A percentile compares a stretch with the other conserved stretches of the same genome.
These are phyloP conservation scores for Mycena vulgaris DNA, from an alignment of 768 basidiomycete species.

Conservation along the genomic window DNA sequence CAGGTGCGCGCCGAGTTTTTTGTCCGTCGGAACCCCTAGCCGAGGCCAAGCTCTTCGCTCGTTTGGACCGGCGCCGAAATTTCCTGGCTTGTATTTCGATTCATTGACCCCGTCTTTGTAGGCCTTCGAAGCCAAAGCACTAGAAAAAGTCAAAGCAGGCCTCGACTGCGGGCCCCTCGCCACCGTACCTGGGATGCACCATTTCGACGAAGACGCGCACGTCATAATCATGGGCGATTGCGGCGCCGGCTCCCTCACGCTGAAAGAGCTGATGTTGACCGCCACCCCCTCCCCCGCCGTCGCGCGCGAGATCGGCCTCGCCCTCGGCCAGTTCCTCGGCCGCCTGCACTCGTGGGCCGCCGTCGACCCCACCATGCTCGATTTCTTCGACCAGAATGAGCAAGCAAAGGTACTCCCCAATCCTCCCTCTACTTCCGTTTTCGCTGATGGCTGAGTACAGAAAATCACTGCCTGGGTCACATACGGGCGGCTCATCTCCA, in stretches of 20 bases:
- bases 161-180: conserved; percentile 44
- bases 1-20: conserved; percentile 55
- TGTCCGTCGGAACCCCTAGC: no score
- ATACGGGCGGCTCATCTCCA: conserved; percentile 60
- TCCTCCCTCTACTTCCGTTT: neutral
- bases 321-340: conserved; percentile 69
- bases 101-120: neutral
- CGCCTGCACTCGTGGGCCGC: conserved; percentile 66
- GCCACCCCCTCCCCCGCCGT: conserved; percentile 48
- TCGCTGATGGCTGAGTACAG: neutral
- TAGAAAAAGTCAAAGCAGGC: conserved; percentile 47
- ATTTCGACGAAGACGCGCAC: conserved; percentile 56
- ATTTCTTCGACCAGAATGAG: conserved; percentile 54
- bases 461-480: conserved; percentile 51
- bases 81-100: neutral
- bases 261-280: conserved; percentile 60
- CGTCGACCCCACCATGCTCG: conserved; percentile 45
- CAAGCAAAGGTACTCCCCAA: conserved; percentile 53
- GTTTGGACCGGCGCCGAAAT: neutral
- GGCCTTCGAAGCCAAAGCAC: conserved; percentile 49
- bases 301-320: conserved; percentile 63
- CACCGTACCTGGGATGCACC: conserved; percentile 56
- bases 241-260: conserved; percentile 50
- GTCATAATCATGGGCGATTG: conserved; percentile 68
- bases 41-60: neutral